Percentiles rank a stretch among this genome's conserved stretches.
Conservation (phyloP, 2,329 filamentous ascomycete genomes). For the Trichoderma asperellum region DNA sequence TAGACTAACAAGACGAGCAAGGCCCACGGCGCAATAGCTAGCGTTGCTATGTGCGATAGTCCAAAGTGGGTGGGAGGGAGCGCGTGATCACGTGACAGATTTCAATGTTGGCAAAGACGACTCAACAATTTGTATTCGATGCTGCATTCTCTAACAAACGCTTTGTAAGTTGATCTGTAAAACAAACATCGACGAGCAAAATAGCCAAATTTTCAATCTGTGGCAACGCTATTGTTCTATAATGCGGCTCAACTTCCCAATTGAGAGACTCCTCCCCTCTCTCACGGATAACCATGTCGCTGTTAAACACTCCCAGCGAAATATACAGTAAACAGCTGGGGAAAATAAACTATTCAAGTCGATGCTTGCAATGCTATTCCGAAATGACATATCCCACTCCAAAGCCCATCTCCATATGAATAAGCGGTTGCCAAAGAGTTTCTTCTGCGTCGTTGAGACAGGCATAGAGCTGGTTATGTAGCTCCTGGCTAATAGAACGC, state of each 20-base stretch:
- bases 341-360: neutral
- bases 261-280: neutral
- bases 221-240: neutral
- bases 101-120: neutral
- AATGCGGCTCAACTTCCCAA: neutral
- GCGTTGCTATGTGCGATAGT: neutral
- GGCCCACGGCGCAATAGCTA: neutral
- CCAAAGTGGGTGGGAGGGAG: neutral
- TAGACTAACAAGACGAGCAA: neutral
- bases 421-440: neutral
- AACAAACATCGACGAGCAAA: neutral
- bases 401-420: neutral
- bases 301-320: neutral
- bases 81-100: constrained; percentile 16
- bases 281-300: neutral
- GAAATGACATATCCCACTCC: neutral
- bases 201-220: neutral
- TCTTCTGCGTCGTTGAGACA: neutral
- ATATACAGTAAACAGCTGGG: neutral
- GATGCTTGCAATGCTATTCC: neutral
- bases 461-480: neutral
- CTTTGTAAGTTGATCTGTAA: neutral
- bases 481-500: neutral
- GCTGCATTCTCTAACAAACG: neutral
- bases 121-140: neutral